phyloP scores from a whole-genome alignment of 371 early-diverging fungal genomes.

The Syncephalis plumigaleata region DNA sequence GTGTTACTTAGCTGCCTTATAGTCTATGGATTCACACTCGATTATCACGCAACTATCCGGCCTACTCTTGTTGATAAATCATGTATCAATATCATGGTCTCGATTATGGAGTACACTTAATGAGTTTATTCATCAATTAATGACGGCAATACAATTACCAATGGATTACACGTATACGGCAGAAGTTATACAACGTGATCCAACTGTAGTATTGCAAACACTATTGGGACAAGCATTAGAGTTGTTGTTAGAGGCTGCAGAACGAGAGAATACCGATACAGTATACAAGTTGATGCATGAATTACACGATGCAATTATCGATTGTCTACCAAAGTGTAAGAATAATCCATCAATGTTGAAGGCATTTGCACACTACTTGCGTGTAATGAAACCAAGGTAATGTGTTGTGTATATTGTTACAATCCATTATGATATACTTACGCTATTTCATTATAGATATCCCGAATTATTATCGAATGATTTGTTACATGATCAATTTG shows the following conservation, averaged over 20 bases:
- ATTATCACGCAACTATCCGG: too few relatives aligned
- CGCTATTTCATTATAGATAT: background rate
- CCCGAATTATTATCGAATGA: background rate
- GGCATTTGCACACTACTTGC: slow-evolving; percentile 29
- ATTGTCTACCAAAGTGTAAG: slow-evolving; percentile 21
- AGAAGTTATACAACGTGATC: slow-evolving; percentile 3
- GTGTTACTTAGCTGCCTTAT: too few relatives aligned
- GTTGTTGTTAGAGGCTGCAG: too few relatives aligned
- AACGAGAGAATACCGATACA: too few relatives aligned
- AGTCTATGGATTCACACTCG: too few relatives aligned
- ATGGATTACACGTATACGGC: too few relatives aligned
- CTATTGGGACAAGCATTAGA: slow-evolving; percentile 22
- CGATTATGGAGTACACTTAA: too few relatives aligned
- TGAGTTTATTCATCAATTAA: too few relatives aligned
- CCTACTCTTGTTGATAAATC: too few relatives aligned
- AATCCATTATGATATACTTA: background rate
- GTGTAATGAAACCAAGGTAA: slow-evolving; percentile 28
- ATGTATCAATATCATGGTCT: too few relatives aligned
- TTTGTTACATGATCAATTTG: background rate
- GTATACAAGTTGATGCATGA: slow-evolving; percentile 10
- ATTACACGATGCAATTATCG: slow-evolving; percentile 18
- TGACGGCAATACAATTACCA: too few relatives aligned
- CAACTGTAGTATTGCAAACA: slow-evolving; percentile 28
- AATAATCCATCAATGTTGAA: slow-evolving; percentile 33
- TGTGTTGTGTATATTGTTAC: too few relatives aligned